Base-by-base conservation (phyloP, 768 basidiomycete genomes). In the Suillus occidentalis region DNA sequence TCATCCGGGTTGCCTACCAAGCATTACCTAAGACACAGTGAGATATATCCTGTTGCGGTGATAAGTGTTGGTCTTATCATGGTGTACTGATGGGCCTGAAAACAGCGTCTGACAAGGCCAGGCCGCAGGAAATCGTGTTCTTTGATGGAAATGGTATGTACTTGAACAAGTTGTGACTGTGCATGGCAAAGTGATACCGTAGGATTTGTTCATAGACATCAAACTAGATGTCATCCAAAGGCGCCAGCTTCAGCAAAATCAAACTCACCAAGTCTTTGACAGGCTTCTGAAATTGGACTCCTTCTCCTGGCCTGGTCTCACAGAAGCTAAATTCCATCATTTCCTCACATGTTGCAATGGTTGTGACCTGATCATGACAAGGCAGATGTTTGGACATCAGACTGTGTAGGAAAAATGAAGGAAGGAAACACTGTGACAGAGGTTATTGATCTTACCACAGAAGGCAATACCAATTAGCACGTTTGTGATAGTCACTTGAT, bases 301-400 rank as follows among this genome's bases (percentile, higher is more conserved):
- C 43, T 49, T 61, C 22, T 22, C 37, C 7, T 8, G 18, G 22
- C 60, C 60, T 4, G 20, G 60, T 6, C 43, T 61, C 28, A 61
- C 60, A 43, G 4, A 61, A 31, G 60, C 31, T 0, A 43, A 43
- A 37, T 43, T 50, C 1, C 31, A 9, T 14, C 25, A 40, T 18
- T 61, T 61, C 25, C 60, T 61, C 13, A 61, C 18, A 9, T 7
- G 9, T 14, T 61, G 60, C 9, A n/a, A 34, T 13, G 13, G 16
- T 37, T 61, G 60, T 18, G 22, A 50, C 7, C 28, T 61, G 22
- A 43, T 61, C 42, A 61, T 61, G 60, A 61, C 20, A 4, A 61
- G 49, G 60, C 13, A 10, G 28, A 61, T 43, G 9, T 34, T 61
- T 1, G 31, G 50, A n/a, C 16, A 3, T 45, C 60, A 61, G 22